Conservation (phyloP, 1,284 basidiomycete genomes). For the Ceratobasidium sp. region DNA sequence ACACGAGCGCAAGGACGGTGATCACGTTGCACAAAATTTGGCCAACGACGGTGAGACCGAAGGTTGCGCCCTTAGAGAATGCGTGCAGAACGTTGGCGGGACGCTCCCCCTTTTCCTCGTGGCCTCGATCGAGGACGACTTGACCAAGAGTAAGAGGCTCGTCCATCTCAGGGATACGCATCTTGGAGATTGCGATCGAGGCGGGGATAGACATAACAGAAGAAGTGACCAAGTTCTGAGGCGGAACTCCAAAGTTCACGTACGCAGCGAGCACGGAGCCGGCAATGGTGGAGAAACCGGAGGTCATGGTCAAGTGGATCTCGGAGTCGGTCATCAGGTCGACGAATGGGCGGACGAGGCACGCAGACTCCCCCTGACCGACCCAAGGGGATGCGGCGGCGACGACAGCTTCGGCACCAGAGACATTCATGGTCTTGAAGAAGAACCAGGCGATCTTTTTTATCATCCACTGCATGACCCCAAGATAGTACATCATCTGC, state of each 20-base stretch:
- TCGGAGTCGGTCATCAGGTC: slow-evolving; percentile 91
- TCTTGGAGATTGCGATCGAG: slow-evolving; percentile 90
- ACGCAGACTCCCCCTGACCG: slow-evolving; percentile 89
- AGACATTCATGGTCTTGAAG: slow-evolving; percentile 88
- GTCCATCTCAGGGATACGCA: slow-evolving; percentile 85
- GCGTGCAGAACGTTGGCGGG: slow-evolving; percentile 88
- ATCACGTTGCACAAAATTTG: slow-evolving; percentile 88
- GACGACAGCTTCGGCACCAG: slow-evolving; percentile 92
- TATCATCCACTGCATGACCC: slow-evolving; percentile 91
- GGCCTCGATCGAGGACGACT: slow-evolving; percentile 82
- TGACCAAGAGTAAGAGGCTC: slow-evolving; percentile 87
- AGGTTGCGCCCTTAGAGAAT: slow-evolving; percentile 87
- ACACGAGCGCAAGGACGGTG: slow-evolving; percentile 84
- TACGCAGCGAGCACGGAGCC: slow-evolving; percentile 91
- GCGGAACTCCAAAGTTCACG: slow-evolving; percentile 83
- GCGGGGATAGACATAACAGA: slow-evolving; percentile 96
- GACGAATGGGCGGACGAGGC: slow-evolving; percentile 87
- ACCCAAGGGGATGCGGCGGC: slow-evolving; percentile 93
- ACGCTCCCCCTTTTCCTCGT: slow-evolving; percentile 64
- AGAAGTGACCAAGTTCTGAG: slow-evolving; percentile 84
- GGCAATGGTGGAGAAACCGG: slow-evolving; percentile 90
- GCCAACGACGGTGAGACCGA: slow-evolving; percentile 88
- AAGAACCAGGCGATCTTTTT: slow-evolving; percentile 92
- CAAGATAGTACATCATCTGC: slow-evolving; percentile 88
- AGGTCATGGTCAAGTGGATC: slow-evolving; percentile 90